These are phyloP conservation scores for Fusarium sp. DNA, from an alignment of 2,329 filamentous ascomycete genomes.

Conservation along the genomic window DNA sequence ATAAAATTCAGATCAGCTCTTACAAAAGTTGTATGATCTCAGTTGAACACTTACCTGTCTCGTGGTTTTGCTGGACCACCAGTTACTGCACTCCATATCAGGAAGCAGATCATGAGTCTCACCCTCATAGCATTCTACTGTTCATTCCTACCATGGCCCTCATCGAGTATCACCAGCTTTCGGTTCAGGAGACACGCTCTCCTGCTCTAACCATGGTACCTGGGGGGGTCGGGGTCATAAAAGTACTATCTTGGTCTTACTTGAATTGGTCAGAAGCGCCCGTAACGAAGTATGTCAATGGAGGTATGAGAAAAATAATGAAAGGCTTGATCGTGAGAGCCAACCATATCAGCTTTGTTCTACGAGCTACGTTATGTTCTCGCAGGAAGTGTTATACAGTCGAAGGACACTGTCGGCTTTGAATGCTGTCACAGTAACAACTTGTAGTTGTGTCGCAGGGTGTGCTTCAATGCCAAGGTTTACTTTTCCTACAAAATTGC, in stretches of 20 bases:
- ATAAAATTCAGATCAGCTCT: too few species aligned
- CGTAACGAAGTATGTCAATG: too few species aligned
- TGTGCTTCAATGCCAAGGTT: background rate
- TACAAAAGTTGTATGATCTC: too few species aligned
- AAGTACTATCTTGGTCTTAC: conserved; percentile 29
- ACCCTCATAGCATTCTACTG: background rate
- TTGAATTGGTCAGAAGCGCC: background rate
- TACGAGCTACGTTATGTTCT: background rate
- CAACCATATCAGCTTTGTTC: background rate
- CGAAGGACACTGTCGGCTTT: background rate
- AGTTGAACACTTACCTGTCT: too few species aligned
- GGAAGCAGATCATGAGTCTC: background rate
- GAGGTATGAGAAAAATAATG: background rate
- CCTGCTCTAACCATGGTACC: background rate
- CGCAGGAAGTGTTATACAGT: conserved; percentile 5
- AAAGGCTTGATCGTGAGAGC: background rate
- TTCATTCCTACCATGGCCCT: background rate
- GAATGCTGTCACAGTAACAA: background rate
- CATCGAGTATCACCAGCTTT: background rate
- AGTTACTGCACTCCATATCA: background rate
- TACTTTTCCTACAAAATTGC: background rate
- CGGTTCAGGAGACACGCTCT: background rate
- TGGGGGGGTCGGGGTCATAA: conserved; percentile 16
- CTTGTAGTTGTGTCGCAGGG: too few species aligned
- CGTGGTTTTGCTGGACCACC: background rate